Percentiles rank a stretch among this genome's conserved stretches.
Evolutionary conservation across 2,329 filamentous ascomycete genomes (phyloP).

Genomic region (Calonectria multiphialidica): DNA sequence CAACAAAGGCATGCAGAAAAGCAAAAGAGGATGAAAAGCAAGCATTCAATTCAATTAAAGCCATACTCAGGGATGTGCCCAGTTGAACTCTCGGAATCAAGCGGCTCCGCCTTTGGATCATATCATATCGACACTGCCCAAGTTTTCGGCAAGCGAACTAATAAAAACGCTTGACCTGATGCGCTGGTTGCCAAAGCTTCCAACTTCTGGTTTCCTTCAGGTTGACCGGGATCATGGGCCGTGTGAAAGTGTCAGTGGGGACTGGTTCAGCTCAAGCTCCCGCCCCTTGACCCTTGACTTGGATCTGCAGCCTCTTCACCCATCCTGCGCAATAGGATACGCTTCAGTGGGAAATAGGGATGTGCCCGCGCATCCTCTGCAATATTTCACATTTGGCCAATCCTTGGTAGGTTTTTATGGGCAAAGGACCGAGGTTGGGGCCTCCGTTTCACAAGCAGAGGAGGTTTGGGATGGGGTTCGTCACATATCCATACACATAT

Average conservation of each 20-base stretch:
- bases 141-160: not conserved
- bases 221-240: slow-evolving; percentile 9
- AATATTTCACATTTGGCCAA: not conserved
- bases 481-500: slow-evolving; percentile 7
- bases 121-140: not conserved
- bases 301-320: slow-evolving; percentile 5
- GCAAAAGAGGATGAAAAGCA: not conserved
- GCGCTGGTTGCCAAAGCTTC: not conserved
- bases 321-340: not conserved
- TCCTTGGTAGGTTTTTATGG: not conserved
- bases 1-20: not conserved
- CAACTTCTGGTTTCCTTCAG: slow-evolving; percentile 8
- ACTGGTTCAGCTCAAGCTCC: slow-evolving; percentile 14
- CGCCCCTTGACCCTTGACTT: not conserved
- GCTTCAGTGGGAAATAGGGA: not conserved
- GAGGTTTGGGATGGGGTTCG: not conserved
- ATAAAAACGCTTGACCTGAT: slow-evolving; percentile 1
- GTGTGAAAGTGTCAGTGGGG: slow-evolving; percentile 4
- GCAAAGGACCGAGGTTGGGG: not conserved
- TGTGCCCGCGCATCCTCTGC: not conserved
- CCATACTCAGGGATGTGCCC: not conserved
- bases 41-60: not conserved
- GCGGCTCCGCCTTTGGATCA: not conserved
- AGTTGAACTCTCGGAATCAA: not conserved
- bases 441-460: not conserved